Evolutionary conservation across 1,139 yeast species (phyloP), one percentile per base, ranked within the genome.

Genomic region (Sugiyamaella sp.): DNA sequence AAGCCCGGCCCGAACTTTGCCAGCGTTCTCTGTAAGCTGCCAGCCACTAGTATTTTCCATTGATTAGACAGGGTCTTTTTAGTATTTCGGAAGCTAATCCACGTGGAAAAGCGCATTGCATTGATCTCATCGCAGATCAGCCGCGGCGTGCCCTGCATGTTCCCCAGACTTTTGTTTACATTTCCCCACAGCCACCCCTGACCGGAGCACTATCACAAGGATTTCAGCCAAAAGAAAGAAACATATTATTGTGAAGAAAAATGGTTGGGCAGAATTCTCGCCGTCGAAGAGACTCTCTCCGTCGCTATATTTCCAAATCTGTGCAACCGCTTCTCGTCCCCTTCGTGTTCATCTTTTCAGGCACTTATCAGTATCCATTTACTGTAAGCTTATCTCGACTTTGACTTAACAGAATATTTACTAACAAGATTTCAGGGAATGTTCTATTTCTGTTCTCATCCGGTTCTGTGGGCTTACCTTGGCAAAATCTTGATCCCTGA

Each of bases 391-490:
- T 10, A 2, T 16, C 9, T 12, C 20, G n/a, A 4, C 22, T 12
- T 33, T 10, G 10, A 24, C 2, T 14, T 9, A 9, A 5, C 9
- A 4, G 40, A 19, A 20, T 19, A 9, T 21, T n/a, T 27, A n/a
- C 41, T 35, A 25, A 20, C 43, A 38, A 39, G 43, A 40, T 22
- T 45, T 43, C 55, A 69, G 79, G 84, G 85, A 22, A 60, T 79
- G 14, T 59, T 65, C 12, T 81, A 81, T 63, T 79, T 80, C 57
- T 33, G 70, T 14, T 57, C 62, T 8, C 76, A 78, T 56, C 78
- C 80, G 1, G 71, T 74, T 1, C 63, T 82, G 46, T 82, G 86
- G 86, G 78, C 80, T 1, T 72, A 79, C 51, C 74, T 80, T 59
- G 44, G 78, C 20, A 67, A 79, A 1, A 72, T 81, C 0, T 56